Percentiles rank a stretch among this genome's conserved stretches.
Conservation (phyloP, 2,329 filamentous ascomycete genomes). For the Helotiales sp. region DNA sequence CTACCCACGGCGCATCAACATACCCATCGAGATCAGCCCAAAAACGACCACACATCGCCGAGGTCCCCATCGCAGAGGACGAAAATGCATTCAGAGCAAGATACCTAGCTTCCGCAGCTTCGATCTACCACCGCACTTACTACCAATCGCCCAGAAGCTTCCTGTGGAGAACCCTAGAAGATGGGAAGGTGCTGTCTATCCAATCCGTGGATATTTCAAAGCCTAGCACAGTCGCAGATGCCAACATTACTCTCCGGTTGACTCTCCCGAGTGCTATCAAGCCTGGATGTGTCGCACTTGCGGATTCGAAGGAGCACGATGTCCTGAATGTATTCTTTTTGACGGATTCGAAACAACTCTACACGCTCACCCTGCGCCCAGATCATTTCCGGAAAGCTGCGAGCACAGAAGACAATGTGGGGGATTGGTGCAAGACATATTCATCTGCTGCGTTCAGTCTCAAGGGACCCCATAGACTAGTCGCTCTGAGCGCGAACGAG, state of each 20-base stretch:
- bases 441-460: conserved; percentile 75
- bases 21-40: conserved; percentile 45
- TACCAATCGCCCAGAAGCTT: conserved; percentile 81
- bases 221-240: conserved; percentile 67
- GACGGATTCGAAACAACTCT: conserved; percentile 78
- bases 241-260: conserved; percentile 77
- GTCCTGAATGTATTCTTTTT: conserved; percentile 79
- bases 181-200: conserved; percentile 79
- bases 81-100: conserved; percentile 74
- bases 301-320: conserved; percentile 80
- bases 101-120: conserved; percentile 77
- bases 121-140: conserved; percentile 82
- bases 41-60: conserved; percentile 47
- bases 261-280: conserved; percentile 76
- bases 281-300: conserved; percentile 78
- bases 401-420: conserved; percentile 74
- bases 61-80: conserved; percentile 60
- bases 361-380: conserved; percentile 80
- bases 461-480: conserved; percentile 79
- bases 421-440: conserved; percentile 77
- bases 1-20: conserved; percentile 52
- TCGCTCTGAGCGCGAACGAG: conserved; percentile 74
- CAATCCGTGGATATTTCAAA: conserved; percentile 81
- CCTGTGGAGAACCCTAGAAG: conserved; percentile 87
- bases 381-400: conserved; percentile 78